Percentiles rank a stretch among this genome's conserved stretches.
Conservation (phyloP, 1,284 basidiomycete species). For the Kalmanozyma brasiliensis region DNA sequence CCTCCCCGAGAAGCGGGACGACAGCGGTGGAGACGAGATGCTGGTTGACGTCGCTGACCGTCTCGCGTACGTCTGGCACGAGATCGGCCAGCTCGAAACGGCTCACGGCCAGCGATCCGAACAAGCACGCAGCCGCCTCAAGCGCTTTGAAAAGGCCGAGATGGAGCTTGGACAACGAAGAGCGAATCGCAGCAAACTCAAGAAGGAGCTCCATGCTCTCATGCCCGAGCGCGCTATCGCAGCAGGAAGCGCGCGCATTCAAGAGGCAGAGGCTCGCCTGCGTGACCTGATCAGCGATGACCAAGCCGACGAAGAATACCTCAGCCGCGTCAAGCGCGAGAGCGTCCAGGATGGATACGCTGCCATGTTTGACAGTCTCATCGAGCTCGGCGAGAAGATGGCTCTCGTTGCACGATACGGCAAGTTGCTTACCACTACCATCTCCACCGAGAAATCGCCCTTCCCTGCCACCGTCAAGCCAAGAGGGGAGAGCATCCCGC, state of each 20-base stretch:
- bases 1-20: constrained; percentile 49
- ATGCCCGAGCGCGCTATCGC: constrained; percentile 52
- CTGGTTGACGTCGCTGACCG: constrained; percentile 57
- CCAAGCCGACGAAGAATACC: constrained; percentile 53
- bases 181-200: constrained; percentile 48
- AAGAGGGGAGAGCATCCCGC: constrained; percentile 29
- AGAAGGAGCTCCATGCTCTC: constrained; percentile 53
- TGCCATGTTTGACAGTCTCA: constrained; percentile 59
- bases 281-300: constrained; percentile 51
- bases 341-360: constrained; percentile 47
- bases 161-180: constrained; percentile 50
- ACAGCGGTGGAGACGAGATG: constrained; percentile 54
- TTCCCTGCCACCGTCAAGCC: constrained; percentile 44
- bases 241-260: constrained; percentile 18
- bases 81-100: constrained; percentile 56
- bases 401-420: constrained; percentile 58
- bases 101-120: constrained; percentile 54
- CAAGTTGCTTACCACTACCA: constrained; percentile 49
- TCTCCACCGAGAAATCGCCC: constrained; percentile 48
- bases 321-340: constrained; percentile 51
- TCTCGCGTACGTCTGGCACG: constrained; percentile 56
- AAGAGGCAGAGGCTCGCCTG: constrained; percentile 46
- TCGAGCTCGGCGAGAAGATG: constrained; percentile 62
- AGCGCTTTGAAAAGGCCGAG: constrained; percentile 51
- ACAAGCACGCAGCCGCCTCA: constrained; percentile 51